Evolutionary conservation across 306 rosid genomes (phyloP).

Genomic region (Boehmeria nivea): DNA sequence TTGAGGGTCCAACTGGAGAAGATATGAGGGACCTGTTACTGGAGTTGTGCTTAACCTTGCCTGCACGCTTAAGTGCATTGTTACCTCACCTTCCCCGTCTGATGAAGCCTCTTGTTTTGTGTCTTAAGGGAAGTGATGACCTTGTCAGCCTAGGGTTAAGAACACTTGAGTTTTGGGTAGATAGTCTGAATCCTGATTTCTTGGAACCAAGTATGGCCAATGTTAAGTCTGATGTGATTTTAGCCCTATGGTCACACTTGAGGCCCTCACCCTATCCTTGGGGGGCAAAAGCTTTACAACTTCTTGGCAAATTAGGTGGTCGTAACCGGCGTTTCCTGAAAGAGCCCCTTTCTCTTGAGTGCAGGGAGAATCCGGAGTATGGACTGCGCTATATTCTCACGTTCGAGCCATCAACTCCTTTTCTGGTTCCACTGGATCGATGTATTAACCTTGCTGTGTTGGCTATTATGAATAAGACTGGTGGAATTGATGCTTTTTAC

Average conservation of each 20-base stretch:
- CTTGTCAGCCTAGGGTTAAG: slow-evolving; percentile 87
- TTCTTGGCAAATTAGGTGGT: slow-evolving; percentile 96
- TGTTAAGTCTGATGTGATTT: slow-evolving; percentile 87
- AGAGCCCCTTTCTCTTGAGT: slow-evolving; percentile 91
- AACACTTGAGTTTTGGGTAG: slow-evolving; percentile 98
- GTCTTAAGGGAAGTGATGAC: slow-evolving; percentile 88
- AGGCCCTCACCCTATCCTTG: slow-evolving; percentile 82
- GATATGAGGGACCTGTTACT: slow-evolving; percentile 91
- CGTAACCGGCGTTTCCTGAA: slow-evolving; percentile 96
- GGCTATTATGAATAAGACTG: slow-evolving; percentile 66
- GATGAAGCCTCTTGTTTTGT: slow-evolving; percentile 91
- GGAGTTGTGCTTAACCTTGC: slow-evolving; percentile 95
- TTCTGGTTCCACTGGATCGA: slow-evolving; percentile 96
- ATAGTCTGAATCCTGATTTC: slow-evolving; percentile 97
- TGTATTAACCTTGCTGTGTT: slow-evolving; percentile 97
- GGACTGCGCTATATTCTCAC: slow-evolving; percentile 93
- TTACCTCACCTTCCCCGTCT: slow-evolving; percentile 88
- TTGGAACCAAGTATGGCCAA: slow-evolving; percentile 97
- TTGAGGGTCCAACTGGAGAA: slow-evolving; percentile 95
- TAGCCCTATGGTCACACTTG: slow-evolving; percentile 95
- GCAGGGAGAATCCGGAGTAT: slow-evolving; percentile 98
- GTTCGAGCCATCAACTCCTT: slow-evolving; percentile 97
- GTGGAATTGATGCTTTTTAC: slow-evolving; percentile 73
- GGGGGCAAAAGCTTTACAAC: slow-evolving; percentile 99
- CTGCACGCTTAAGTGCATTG: slow-evolving; percentile 94